Evolutionary conservation across 768 basidiomycete genomes (phyloP).

Genomic region (Fistulinella prunicolor): DNA sequence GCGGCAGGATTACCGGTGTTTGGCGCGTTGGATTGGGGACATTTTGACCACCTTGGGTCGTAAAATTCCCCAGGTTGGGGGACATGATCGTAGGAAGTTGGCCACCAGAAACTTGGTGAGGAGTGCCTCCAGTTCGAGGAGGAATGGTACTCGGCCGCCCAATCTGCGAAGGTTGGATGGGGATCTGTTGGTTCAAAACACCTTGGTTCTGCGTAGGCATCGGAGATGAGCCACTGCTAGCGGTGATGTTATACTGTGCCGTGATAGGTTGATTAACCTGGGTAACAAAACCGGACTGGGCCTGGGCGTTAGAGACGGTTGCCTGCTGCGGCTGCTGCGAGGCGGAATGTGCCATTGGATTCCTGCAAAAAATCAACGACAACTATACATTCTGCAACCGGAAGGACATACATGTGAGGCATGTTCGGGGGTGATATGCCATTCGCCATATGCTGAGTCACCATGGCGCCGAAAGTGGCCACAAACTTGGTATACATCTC

Average conservation of each 20-base stretch:
- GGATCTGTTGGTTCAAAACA: slow-evolving; percentile 28
- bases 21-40: slow-evolving; percentile 17
- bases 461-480: slow-evolving; percentile 23
- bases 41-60: slow-evolving; percentile 21
- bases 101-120: slow-evolving; percentile 34
- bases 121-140: slow-evolving; percentile 38
- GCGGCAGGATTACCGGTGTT: slow-evolving; percentile 27
- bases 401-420: slow-evolving; percentile 34
- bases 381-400: background rate
- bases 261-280: slow-evolving; percentile 15
- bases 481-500: slow-evolving; percentile 40
- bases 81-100: slow-evolving; percentile 34
- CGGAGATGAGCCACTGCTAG: slow-evolving; percentile 16
- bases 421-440: slow-evolving; percentile 21
- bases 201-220: slow-evolving; percentile 20
- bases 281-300: slow-evolving; percentile 20
- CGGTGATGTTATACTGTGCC: slow-evolving; percentile 20
- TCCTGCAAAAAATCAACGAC: slow-evolving; percentile 18
- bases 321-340: slow-evolving; percentile 20
- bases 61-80: slow-evolving; percentile 32
- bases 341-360: slow-evolving; percentile 13
- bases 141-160: slow-evolving; percentile 31
- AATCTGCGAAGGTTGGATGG: slow-evolving; percentile 32
- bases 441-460: slow-evolving; percentile 26
- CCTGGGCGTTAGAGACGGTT: slow-evolving; percentile 11